Evolutionary conservation across 2,329 filamentous ascomycete genomes (phyloP), one percentile per base, ranked within the genome.

Genomic region (Talaromyces albobiverticillius): DNA sequence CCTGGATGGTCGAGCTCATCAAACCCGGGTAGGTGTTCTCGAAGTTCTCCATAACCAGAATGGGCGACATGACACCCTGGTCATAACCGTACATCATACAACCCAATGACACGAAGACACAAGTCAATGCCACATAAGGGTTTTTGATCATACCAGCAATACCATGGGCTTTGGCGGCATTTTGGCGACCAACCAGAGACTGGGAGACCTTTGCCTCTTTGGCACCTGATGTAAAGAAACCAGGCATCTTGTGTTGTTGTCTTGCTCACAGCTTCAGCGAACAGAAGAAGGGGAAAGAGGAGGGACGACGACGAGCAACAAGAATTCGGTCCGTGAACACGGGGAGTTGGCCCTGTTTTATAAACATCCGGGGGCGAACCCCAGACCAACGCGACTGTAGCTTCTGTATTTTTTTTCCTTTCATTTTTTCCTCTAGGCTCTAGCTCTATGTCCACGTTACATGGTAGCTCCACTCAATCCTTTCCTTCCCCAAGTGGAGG

Each of bases 111-210:
- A 66, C 68, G 18, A 71, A 74, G 31, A 63, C 52, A 53, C 64
- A 69, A 41, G 70, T 72, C 63, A 66, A 59, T 61, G 68, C 71
- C 45, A 74, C 71, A 58, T 72, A 74, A 2, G 71, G 71, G 57
- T 73, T 74, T 57, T 69, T 67, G 10, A 74, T 56, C 66, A 74
- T 72, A 54, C 71, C 71, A 45, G 62, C 52, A 36, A 74, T 51
- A 50, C 71, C 71, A 56, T 74, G 68, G 31, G 67, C 61, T 50
- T 72, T 74, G 34, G 64, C 64, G 46, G 71, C 71, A 57, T 71
- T 71, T 58, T 62, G 49, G 46, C 71, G 69, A 50, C 67, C 71
- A 54, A 73, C 71, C 23, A 72, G 64, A 16, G 71, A 73, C 59
- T 72, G 70, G 59, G 65, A 69, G 61, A 11, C 38, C 32, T 55